Evolutionary conservation across 2,329 filamentous ascomycete genomes (phyloP), one percentile per base, ranked within the genome.

Genomic region (Aureobasidium sp.): DNA sequence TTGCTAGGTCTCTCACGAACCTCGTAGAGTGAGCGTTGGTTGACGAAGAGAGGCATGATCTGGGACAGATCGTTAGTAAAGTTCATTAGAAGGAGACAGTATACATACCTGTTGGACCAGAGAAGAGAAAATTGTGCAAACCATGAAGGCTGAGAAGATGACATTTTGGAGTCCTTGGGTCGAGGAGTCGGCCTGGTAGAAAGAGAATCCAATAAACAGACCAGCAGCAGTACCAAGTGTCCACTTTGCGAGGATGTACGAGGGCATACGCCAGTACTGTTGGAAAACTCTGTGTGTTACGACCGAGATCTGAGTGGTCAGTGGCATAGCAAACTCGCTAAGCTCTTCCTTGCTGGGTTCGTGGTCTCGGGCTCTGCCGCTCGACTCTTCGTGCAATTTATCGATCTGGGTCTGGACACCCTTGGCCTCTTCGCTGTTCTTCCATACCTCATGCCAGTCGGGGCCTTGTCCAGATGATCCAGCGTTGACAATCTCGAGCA

Each of bases 1-100:
- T 89, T 89, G 70, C 81, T 84, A 0, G 85, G 81, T 3, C 81
- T 75, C 66, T 85, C 82, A 60, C 82, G 81, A 13, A 78, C 80
- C 70, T 85, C 82, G 70, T 84, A 84, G 5, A 85, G 73, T 2
- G 79, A 77, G 51, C 82, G 77, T 67, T 84, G 81, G 2, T 79
- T 81, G 51, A 81, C 75, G 67, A 84, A 85, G 43, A 81, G 74
- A 1, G 82, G 82, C 74, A 84, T 82, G 64, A 84, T 83, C 65
- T 83, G 80, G 2, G 1, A 2, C 1, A 35, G 4, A 3, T 3
- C 38, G 42, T 46, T 11, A 40, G 38, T 31, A 43, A 25, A 4
- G 7, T 23, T 15, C 25, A 17, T 2, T 17, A 10, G 2, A 19
- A 9, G 11, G 8, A 17, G 19, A 23, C 3, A 11, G 2, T 29